A percentile compares a stretch with the other conserved stretches of the same genome.
These are phyloP conservation scores for Aspergillus pseudonomiae DNA, from an alignment of 2,329 filamentous ascomycete genomes.

Conservation along the genomic window DNA sequence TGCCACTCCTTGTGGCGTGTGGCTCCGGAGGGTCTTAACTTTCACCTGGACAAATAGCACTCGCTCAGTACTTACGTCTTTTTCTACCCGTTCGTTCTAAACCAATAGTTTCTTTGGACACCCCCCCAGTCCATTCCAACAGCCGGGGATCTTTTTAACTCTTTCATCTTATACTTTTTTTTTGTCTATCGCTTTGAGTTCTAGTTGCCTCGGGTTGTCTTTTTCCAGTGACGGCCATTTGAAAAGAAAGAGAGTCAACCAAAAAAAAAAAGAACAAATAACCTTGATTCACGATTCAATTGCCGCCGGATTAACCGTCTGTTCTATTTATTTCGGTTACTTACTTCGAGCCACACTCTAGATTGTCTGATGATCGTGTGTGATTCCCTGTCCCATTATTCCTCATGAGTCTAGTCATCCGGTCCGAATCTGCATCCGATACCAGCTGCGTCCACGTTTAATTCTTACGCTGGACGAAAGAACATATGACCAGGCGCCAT, in stretches of 20 bases:
- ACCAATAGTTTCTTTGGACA: conserved; percentile 15
- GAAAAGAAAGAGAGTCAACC: neutral
- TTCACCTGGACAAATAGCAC: conserved; percentile 12
- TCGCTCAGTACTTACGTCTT: conserved; percentile 6
- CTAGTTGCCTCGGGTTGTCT: conserved; percentile 4
- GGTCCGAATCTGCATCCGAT: conserved; percentile 19
- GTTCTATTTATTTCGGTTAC: conserved; percentile 6
- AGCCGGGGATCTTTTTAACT: conserved; percentile 3
- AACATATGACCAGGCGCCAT: conserved; percentile 50
- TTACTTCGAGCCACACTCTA: conserved; percentile 1
- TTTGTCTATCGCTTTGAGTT: conserved; percentile 6
- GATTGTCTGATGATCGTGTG: conserved; percentile 19
- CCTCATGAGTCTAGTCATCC: conserved; percentile 33
- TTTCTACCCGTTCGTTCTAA: conserved; percentile 20
- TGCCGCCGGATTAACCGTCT: neutral
- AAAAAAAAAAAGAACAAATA: neutral
- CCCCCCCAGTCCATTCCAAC: conserved; percentile 8
- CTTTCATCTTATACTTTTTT: conserved; percentile 5
- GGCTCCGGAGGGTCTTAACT: conserved; percentile 15
- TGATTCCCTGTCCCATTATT: conserved; percentile 13
- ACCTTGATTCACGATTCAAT: neutral
- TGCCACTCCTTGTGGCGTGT: conserved; percentile 22
- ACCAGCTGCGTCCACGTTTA: conserved; percentile 24
- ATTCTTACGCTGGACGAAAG: conserved; percentile 20
- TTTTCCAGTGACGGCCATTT: neutral